Conservation (phyloP, 2,329 filamentous ascomycete genomes). For the Sclerotinia trifoliorum region DNA sequence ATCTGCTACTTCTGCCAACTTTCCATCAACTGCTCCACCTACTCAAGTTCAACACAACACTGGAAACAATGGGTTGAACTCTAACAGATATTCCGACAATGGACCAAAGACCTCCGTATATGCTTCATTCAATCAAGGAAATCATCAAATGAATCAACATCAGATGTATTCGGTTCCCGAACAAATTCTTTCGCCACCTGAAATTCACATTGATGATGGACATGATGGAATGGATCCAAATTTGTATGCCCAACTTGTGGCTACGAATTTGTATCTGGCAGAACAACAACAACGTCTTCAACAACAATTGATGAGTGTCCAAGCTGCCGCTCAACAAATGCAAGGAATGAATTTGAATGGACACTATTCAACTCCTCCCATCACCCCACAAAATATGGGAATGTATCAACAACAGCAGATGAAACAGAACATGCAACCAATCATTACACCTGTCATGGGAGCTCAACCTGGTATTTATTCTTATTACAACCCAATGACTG, state of each 20-base stretch:
- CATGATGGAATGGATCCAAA: constrained; percentile 80
- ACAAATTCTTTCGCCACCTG: constrained; percentile 81
- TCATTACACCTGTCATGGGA: constrained; percentile 51
- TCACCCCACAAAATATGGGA: constrained; percentile 52
- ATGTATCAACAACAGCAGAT: constrained; percentile 48
- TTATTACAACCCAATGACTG: constrained; percentile 82
- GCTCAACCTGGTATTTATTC: constrained; percentile 74
- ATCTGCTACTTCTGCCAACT: constrained; percentile 69
- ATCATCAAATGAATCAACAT: constrained; percentile 46
- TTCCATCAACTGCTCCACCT: constrained; percentile 64
- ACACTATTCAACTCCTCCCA: constrained; percentile 51
- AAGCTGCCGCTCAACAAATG: constrained; percentile 79
- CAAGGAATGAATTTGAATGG: constrained; percentile 72
- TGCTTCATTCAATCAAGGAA: constrained; percentile 39
- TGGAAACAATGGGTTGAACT: constrained; percentile 28
- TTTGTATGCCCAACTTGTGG: constrained; percentile 82
- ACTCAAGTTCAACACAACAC: constrained; percentile 48
- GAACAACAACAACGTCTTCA: constrained; percentile 94
- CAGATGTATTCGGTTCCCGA: constrained; percentile 72
- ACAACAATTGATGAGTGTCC: constrained; percentile 84
- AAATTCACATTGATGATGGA: constrained; percentile 69
- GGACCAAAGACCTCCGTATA: constrained; percentile 40
- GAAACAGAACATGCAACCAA: constrained; percentile 44
- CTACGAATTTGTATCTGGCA: constrained; percentile 87
- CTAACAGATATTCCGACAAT: constrained; percentile 40